These are phyloP conservation scores for Pseudocercospora cruenta DNA, from an alignment of 2,329 filamentous ascomycete species.

Conservation along the genomic window DNA sequence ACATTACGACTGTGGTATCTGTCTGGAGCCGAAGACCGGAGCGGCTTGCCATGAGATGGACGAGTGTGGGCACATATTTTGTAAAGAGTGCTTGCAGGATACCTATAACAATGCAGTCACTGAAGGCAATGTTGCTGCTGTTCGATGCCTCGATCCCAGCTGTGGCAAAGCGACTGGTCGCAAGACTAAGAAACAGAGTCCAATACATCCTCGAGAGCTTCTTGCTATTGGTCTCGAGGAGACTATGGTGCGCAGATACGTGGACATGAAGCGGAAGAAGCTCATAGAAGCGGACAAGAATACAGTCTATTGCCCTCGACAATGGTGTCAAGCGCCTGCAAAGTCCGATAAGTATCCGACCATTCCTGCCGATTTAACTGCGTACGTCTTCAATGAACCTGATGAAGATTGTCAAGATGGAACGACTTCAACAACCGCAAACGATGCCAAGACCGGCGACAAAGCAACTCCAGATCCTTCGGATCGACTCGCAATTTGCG, in stretches of 20 bases:
- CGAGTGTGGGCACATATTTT: slow-evolving; percentile 90
- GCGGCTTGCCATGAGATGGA: slow-evolving; percentile 73
- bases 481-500: slow-evolving; percentile 79
- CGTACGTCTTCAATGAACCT: slow-evolving; percentile 42
- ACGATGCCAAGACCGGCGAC: slow-evolving; percentile 8
- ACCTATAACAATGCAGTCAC: slow-evolving; percentile 88
- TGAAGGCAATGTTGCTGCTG: slow-evolving; percentile 77
- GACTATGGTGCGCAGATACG: slow-evolving; percentile 79
- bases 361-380: slow-evolving; percentile 45
- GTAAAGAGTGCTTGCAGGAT: slow-evolving; percentile 80
- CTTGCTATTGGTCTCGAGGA: slow-evolving; percentile 57
- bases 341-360: slow-evolving; percentile 57
- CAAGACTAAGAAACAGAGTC: slow-evolving; percentile 64
- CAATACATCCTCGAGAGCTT: slow-evolving; percentile 81
- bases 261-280: slow-evolving; percentile 87
- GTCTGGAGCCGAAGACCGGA: slow-evolving; percentile 91
- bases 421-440: background rate
- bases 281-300: slow-evolving; percentile 89
- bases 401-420: slow-evolving; percentile 39
- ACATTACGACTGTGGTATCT: slow-evolving; percentile 87
- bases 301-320: slow-evolving; percentile 87
- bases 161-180: slow-evolving; percentile 59
- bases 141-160: slow-evolving; percentile 78
- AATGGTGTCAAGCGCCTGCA: slow-evolving; percentile 90
- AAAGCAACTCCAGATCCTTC: slow-evolving; percentile 32